These are phyloP conservation scores for Mantamonas sphyraenae DNA, from an alignment of 78 protist species.

Conservation along the genomic window DNA sequence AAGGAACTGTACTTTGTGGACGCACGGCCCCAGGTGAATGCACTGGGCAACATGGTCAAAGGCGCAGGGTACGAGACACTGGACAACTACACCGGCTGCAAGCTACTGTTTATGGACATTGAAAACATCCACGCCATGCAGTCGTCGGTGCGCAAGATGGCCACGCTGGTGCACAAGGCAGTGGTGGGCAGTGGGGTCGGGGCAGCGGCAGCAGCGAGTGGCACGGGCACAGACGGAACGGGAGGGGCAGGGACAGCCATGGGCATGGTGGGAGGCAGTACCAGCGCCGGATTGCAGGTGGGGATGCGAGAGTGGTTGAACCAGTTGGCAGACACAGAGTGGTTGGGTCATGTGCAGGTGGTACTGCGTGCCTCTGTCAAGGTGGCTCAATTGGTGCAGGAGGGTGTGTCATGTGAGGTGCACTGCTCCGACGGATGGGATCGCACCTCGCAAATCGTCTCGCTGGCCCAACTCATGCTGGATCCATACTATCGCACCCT, in stretches of 20 bases:
- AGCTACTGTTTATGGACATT: slow-evolving; percentile 56
- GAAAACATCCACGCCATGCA: slow-evolving; percentile 84
- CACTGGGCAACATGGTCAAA: slow-evolving; percentile 54
- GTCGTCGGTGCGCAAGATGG: slow-evolving; percentile 13
- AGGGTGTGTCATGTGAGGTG: slow-evolving; percentile 41
- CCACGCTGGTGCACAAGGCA: no score
- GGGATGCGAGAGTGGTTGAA: no score
- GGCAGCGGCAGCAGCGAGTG: no score
- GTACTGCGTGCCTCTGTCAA: slow-evolving; percentile 23
- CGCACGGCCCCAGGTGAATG: slow-evolving; percentile 71
- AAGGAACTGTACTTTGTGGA: slow-evolving; percentile 49
- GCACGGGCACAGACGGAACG: no score
- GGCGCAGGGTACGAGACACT: slow-evolving; percentile 69
- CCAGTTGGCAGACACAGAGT: no score
- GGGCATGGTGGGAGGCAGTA: no score
- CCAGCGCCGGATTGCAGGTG: no score
- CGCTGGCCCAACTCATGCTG: slow-evolving; percentile 60
- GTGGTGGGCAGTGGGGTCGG: no score
- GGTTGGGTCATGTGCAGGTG: slow-evolving; percentile 37
- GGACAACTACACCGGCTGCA: slow-evolving; percentile 25
- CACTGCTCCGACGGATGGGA: slow-evolving; percentile 98
- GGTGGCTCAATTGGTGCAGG: slow-evolving; percentile 28
- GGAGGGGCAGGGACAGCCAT: no score
- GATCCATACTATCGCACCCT: slow-evolving; percentile 83
- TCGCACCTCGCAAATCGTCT: slow-evolving; percentile 78